Conservation (phyloP, 2,329 filamentous ascomycete species). For the Colletotrichum coccodes region DNA sequence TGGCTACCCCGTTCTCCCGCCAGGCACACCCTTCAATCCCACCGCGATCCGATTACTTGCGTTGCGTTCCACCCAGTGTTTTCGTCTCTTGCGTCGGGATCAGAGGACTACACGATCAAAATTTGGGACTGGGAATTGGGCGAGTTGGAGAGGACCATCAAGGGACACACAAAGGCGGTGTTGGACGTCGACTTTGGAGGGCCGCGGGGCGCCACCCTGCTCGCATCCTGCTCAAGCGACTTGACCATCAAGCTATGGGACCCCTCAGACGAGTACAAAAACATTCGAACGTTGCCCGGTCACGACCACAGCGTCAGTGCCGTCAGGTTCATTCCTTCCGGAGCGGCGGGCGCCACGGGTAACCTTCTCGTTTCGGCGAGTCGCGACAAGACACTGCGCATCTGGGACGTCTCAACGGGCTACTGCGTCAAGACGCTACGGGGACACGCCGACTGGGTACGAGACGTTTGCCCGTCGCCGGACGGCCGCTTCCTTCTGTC, state of each 20-base stretch:
- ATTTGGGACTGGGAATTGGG: slow-evolving; percentile 98
- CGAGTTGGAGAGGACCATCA: slow-evolving; percentile 88
- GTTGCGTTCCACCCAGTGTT: slow-evolving; percentile 94
- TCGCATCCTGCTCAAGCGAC: slow-evolving; percentile 82
- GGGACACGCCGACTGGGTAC: slow-evolving; percentile 91
- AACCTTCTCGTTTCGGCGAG: slow-evolving; percentile 90
- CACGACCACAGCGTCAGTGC: slow-evolving; percentile 94
- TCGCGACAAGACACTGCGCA: slow-evolving; percentile 83
- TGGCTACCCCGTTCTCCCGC: slow-evolving; percentile 90
- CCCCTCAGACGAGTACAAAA: slow-evolving; percentile 91
- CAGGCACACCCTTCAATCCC: slow-evolving; percentile 84
- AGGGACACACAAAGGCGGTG: slow-evolving; percentile 90
- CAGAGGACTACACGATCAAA: slow-evolving; percentile 93
- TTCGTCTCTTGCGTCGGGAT: slow-evolving; percentile 88
- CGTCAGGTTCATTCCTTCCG: slow-evolving; percentile 87
- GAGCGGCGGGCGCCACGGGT: slow-evolving; percentile 79
- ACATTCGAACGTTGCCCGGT: slow-evolving; percentile 88
- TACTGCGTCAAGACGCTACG: slow-evolving; percentile 92
- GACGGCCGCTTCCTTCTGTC: slow-evolving; percentile 88
- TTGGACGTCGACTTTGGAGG: slow-evolving; percentile 92
- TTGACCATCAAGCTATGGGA: slow-evolving; percentile 97
- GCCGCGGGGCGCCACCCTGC: slow-evolving; percentile 78
- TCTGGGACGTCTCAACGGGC: slow-evolving; percentile 94
- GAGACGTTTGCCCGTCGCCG: slow-evolving; percentile 82
- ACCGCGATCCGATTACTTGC: slow-evolving; percentile 83